A percentile compares a stretch with the other conserved stretches of the same genome.
Evolutionary conservation across 148 eudicot genomes (phyloP).

Genomic region (Rhododendron molle): DNA sequence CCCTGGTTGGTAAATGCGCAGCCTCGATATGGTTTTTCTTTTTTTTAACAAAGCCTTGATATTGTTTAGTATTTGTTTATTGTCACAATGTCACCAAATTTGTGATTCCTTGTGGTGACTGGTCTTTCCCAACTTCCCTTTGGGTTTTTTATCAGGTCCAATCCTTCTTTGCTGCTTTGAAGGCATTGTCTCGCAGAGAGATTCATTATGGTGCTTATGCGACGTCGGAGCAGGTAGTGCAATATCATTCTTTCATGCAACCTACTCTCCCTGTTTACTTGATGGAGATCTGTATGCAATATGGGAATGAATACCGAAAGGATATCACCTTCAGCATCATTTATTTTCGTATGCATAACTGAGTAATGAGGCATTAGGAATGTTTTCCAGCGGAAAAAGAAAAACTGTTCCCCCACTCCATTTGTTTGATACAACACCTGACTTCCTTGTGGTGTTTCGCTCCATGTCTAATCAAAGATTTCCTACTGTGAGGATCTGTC

Average conservation of each 20-base stretch:
- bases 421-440: not conserved
- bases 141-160: constrained; percentile 19
- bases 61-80: not conserved
- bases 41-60: not conserved
- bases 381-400: not conserved
- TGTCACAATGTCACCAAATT: not conserved
- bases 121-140: not conserved
- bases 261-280: not conserved
- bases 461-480: not conserved
- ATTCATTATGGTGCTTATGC: constrained; percentile 37
- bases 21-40: not conserved
- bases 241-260: not conserved
- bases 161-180: constrained; percentile 33
- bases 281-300: not conserved
- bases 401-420: not conserved
- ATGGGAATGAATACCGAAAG: not conserved
- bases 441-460: not conserved
- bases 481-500: not conserved
- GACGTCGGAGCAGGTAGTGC: constrained; percentile 50
- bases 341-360: not conserved
- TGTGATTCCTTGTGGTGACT: not conserved
- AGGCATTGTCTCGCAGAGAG: constrained; percentile 33
- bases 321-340: not conserved
- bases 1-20: not conserved
- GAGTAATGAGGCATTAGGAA: not conserved